These are phyloP conservation scores for Stramenopiles sp. DNA, from an alignment of 352 stramenopile genomes.

Conservation along the genomic window DNA sequence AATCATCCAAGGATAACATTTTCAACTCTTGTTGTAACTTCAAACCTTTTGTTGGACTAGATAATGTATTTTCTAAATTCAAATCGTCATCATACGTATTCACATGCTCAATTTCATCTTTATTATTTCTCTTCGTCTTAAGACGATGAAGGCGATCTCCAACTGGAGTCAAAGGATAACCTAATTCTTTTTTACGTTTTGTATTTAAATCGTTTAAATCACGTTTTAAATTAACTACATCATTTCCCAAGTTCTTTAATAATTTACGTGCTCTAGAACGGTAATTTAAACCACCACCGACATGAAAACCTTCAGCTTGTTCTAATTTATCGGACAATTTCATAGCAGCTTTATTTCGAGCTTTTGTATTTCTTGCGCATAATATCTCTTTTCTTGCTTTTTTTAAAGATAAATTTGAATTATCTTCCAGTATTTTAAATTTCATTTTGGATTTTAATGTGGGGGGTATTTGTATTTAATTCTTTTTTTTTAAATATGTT, in stretches of 20 bases:
- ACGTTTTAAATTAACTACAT: background rate
- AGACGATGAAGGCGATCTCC: no score
- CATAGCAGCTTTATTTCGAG: background rate
- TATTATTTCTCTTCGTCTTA: background rate
- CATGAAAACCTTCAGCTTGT: background rate
- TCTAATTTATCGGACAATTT: background rate
- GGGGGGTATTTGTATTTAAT: no score
- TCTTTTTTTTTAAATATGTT: no score
- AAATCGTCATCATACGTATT: background rate
- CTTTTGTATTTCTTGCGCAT: background rate
- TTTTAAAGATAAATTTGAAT: background rate
- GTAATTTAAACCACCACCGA: background rate
- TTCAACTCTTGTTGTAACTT: background rate
- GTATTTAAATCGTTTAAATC: background rate
- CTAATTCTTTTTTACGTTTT: background rate
- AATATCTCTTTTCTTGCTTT: background rate
- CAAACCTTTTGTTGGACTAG: background rate
- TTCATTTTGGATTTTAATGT: no score
- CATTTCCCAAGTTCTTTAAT: background rate
- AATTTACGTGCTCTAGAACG: background rate
- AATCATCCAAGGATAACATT: background rate
- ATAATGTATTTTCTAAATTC: background rate
- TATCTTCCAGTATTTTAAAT: background rate
- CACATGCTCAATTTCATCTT: background rate
- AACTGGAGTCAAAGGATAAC: background rate